These are phyloP conservation scores for Russula vinacea DNA, from an alignment of 768 basidiomycete species.

Conservation along the genomic window DNA sequence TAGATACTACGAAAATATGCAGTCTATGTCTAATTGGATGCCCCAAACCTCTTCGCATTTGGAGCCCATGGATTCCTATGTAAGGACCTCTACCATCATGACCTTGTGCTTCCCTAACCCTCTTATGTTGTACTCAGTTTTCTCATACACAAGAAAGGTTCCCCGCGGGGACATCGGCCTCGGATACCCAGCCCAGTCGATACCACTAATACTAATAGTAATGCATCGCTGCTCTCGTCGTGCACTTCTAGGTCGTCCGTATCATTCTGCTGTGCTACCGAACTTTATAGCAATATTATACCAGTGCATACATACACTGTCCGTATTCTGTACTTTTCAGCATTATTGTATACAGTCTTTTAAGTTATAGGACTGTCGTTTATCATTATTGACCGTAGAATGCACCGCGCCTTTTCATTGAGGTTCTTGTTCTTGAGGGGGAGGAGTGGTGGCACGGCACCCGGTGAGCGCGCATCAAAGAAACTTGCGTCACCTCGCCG, in stretches of 20 bases:
- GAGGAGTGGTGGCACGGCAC: neutral
- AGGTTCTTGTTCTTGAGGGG: neutral
- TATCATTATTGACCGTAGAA: constrained; percentile 2
- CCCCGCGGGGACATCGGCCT: constrained; percentile 46
- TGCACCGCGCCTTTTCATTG: neutral
- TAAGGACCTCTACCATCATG: constrained; percentile 40
- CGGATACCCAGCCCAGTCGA: constrained; percentile 49
- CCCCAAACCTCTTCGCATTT: constrained; percentile 46
- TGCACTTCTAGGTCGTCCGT: constrained; percentile 22
- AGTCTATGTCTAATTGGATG: constrained; percentile 43
- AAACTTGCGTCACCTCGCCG: constrained; percentile 7
- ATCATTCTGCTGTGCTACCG: constrained; percentile 24
- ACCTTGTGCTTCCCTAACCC: constrained; percentile 1
- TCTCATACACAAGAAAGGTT: constrained; percentile 47
- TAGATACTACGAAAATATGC: constrained; percentile 38
- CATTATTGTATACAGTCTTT: constrained; percentile 28
- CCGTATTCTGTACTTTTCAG: constrained; percentile 22
- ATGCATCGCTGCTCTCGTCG: constrained; percentile 33
- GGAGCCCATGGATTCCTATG: constrained; percentile 62
- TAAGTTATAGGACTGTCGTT: constrained; percentile 17
- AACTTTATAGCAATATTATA: constrained; percentile 24
- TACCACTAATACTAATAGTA: constrained; percentile 46
- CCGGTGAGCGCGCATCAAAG: constrained; percentile 26
- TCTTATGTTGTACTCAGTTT: constrained; percentile 35
- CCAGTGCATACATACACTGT: constrained; percentile 22